These are phyloP conservation scores for Vanderwaltozyma polyspora DNA, from an alignment of 805 yeast species.

Conservation along the genomic window DNA sequence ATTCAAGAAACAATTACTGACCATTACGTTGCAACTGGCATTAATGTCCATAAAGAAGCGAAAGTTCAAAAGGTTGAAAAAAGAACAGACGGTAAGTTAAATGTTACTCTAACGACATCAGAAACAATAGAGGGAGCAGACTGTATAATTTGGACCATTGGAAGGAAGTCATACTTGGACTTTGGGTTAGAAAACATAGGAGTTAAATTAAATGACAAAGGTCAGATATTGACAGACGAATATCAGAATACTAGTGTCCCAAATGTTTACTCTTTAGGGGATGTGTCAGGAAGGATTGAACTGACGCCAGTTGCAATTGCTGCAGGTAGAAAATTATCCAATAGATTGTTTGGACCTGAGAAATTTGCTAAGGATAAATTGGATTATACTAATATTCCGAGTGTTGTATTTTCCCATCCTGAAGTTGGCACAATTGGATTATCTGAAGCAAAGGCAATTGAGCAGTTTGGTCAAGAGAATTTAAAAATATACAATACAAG, in stretches of 20 bases:
- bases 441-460: slow-evolving; percentile 65
- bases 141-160: slow-evolving; percentile 83
- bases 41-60: slow-evolving; percentile 63
- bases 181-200: slow-evolving; percentile 72
- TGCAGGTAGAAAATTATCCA: slow-evolving; percentile 88
- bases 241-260: slow-evolving; percentile 69
- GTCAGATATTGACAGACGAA: slow-evolving; percentile 71
- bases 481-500: slow-evolving; percentile 72
- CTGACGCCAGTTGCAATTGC: slow-evolving; percentile 98
- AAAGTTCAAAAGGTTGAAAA: slow-evolving; percentile 40
- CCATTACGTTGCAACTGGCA: slow-evolving; percentile 69
- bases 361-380: slow-evolving; percentile 62
- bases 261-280: slow-evolving; percentile 80
- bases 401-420: slow-evolving; percentile 97
- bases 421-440: slow-evolving; percentile 94
- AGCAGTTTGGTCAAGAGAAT: slow-evolving; percentile 66
- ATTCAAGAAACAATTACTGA: slow-evolving; percentile 74
- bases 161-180: slow-evolving; percentile 68
- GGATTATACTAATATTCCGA: slow-evolving; percentile 79
- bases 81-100: slow-evolving; percentile 38
- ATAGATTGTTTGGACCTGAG: slow-evolving; percentile 80
- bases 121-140: slow-evolving; percentile 57
- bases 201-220: slow-evolving; percentile 46
- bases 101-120: slow-evolving; percentile 34
- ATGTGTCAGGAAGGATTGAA: slow-evolving; percentile 85